These are phyloP conservation scores for Aspergillus viridinutans DNA, from an alignment of 2,329 filamentous ascomycete genomes.

Conservation along the genomic window DNA sequence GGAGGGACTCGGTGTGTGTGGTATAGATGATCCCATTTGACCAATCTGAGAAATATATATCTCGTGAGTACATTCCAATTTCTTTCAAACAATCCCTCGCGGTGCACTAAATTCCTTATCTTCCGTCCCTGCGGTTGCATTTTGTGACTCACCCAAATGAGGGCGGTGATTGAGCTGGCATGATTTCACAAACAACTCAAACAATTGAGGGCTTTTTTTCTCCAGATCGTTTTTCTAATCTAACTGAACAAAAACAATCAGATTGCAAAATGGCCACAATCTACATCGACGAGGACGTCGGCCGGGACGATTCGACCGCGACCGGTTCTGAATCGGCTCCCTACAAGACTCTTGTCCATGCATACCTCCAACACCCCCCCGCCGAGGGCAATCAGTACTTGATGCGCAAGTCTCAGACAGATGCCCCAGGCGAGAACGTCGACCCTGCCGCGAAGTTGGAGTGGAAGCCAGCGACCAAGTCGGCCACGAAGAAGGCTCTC, in stretches of 20 bases:
- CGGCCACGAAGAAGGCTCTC: constrained; percentile 78
- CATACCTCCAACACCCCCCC: constrained; percentile 67
- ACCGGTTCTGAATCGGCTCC: constrained; percentile 68
- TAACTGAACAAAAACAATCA: neutral
- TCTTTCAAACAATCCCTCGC: neutral
- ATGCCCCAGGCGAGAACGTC: constrained; percentile 56
- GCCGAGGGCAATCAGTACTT: constrained; percentile 59
- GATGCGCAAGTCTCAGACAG: constrained; percentile 63
- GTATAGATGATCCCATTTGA: neutral
- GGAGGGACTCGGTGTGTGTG: neutral
- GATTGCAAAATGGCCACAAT: constrained; percentile 41
- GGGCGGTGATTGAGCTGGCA: neutral
- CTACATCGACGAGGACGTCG: constrained; percentile 78
- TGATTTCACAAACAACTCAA: neutral
- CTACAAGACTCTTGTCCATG: constrained; percentile 76
- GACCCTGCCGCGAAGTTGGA: constrained; percentile 61
- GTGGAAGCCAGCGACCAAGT: constrained; percentile 81
- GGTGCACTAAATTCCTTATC: neutral
- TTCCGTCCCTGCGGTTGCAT: neutral
- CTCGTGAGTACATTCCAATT: neutral
- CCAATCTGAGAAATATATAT: neutral
- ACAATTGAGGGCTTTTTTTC: neutral
- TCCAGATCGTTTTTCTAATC: constrained; percentile 5
- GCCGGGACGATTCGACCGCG: constrained; percentile 63
- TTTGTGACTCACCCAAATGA: neutral